A percentile compares a stretch with the other conserved stretches of the same genome.
These are phyloP conservation scores for Nigrograna mackinnonii DNA, from an alignment of 2,329 filamentous ascomycete genomes.

Conservation along the genomic window DNA sequence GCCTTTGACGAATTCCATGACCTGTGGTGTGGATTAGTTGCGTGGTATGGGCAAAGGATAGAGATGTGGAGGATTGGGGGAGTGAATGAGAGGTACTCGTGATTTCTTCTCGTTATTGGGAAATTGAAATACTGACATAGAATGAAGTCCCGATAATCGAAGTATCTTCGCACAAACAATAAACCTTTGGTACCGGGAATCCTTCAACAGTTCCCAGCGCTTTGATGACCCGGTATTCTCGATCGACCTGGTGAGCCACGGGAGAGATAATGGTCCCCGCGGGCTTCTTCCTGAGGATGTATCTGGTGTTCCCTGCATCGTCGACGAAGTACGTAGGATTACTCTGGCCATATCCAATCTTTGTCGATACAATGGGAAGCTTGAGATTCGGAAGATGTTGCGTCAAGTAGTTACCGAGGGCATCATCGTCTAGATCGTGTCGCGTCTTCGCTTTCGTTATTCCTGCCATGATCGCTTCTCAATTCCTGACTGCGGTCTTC, in stretches of 20 bases:
- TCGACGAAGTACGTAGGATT: slow-evolving; percentile 95
- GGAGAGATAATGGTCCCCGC: slow-evolving; percentile 88
- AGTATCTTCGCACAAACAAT: slow-evolving; percentile 82
- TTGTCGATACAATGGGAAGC: slow-evolving; percentile 33
- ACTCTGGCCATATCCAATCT: slow-evolving; percentile 94
- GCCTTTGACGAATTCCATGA: slow-evolving; percentile 94
- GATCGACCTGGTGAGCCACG: slow-evolving; percentile 92
- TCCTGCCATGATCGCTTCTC: slow-evolving; percentile 15
- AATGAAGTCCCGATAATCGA: slow-evolving; percentile 84
- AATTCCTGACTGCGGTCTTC: too few relatives aligned
- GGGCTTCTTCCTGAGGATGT: slow-evolving; percentile 94
- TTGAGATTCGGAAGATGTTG: slow-evolving; percentile 26
- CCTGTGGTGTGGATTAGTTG: slow-evolving; percentile 29
- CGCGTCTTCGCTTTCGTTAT: slow-evolving; percentile 17
- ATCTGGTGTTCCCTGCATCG: slow-evolving; percentile 64
- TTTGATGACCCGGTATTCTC: slow-evolving; percentile 87
- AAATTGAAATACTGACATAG: slow-evolving; percentile 60
- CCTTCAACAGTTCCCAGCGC: slow-evolving; percentile 71
- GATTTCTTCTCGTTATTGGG: neutral
- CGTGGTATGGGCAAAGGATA: neutral
- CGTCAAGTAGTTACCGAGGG: slow-evolving; percentile 31
- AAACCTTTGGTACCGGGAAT: slow-evolving; percentile 82
- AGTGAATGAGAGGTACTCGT: neutral
- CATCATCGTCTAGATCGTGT: slow-evolving; percentile 34
- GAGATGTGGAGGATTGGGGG: neutral